phyloP scores from a whole-genome alignment of 1,284 basidiomycete species.

The Thelephora terrestris region DNA sequence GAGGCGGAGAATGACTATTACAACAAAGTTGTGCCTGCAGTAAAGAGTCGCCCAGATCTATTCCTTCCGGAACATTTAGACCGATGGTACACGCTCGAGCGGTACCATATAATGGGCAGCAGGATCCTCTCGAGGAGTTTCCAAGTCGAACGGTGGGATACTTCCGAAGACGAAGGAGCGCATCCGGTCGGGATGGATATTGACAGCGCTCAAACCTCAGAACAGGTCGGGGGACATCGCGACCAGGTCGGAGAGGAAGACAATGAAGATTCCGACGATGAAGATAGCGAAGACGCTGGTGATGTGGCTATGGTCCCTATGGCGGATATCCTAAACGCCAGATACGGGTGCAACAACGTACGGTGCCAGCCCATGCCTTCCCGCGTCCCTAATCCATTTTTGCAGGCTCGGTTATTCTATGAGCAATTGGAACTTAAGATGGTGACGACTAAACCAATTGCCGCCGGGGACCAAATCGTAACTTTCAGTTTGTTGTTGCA shows the following conservation, averaged over 20 bases:
- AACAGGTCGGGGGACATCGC: constrained; percentile 5
- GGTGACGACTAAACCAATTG: constrained; percentile 71
- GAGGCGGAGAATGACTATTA: constrained; percentile 76
- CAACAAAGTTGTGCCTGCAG: constrained; percentile 53
- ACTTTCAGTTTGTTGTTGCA: constrained; percentile 17
- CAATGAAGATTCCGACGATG: constrained; percentile 40
- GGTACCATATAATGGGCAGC: constrained; percentile 88
- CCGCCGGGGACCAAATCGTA: constrained; percentile 83
- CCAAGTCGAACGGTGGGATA: constrained; percentile 54
- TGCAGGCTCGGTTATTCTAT: constrained; percentile 78
- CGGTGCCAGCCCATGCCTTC: constrained; percentile 15
- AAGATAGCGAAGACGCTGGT: constrained; percentile 52
- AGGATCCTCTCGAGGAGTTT: constrained; percentile 91
- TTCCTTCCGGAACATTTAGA: constrained; percentile 45
- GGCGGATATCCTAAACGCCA: constrained; percentile 92
- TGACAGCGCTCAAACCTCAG: not conserved
- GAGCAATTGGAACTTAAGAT: constrained; percentile 68
- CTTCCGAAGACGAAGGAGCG: constrained; percentile 10
- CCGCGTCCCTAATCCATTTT: not conserved
- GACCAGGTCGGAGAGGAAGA: constrained; percentile 14
- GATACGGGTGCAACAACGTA: constrained; percentile 81
- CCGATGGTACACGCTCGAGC: constrained; percentile 58
- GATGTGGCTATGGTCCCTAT: constrained; percentile 93
- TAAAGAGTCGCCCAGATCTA: constrained; percentile 62
- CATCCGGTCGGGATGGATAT: constrained; percentile 7